phyloP scores from a whole-genome alignment of 2,329 filamentous ascomycete species.

The Parastagonospora nodorum region DNA sequence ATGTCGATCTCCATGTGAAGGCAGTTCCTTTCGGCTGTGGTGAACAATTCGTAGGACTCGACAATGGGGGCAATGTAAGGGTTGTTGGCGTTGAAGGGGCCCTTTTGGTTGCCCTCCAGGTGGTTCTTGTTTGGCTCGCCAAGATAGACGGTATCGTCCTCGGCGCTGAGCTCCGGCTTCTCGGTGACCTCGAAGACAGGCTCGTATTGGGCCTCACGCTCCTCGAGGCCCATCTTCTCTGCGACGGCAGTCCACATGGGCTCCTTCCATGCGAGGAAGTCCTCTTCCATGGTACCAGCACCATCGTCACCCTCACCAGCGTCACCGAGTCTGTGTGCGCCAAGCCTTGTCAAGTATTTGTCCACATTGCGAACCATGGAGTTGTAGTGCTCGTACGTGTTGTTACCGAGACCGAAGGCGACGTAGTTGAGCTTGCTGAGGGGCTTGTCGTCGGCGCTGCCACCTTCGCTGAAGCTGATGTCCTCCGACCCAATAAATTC shows the following conservation, averaged over 20 bases:
- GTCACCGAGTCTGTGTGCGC: constrained; percentile 80
- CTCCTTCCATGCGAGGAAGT: constrained; percentile 98
- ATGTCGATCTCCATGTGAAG: constrained; percentile 95
- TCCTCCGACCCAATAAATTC: constrained; percentile 90
- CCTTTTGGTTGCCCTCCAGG: constrained; percentile 80
- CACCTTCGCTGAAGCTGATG: constrained; percentile 75
- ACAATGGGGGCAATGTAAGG: constrained; percentile 93
- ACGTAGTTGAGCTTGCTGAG: constrained; percentile 89
- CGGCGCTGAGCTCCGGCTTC: constrained; percentile 71
- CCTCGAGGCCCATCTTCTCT: constrained; percentile 84
- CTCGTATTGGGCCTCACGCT: constrained; percentile 95
- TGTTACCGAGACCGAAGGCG: constrained; percentile 95
- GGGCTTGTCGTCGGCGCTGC: constrained; percentile 66
- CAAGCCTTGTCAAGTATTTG: constrained; percentile 78
- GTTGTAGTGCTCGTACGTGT: constrained; percentile 99
- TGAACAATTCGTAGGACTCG: constrained; percentile 91
- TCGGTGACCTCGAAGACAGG: constrained; percentile 85
- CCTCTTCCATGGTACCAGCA: constrained; percentile 98
- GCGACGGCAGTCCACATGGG: constrained; percentile 93
- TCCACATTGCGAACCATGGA: constrained; percentile 94
- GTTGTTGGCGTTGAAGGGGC: constrained; percentile 95
- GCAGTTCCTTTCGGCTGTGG: constrained; percentile 88
- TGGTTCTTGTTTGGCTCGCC: constrained; percentile 97
- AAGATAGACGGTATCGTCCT: constrained; percentile 84
- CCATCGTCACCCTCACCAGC: constrained; percentile 97